Base-by-base conservation (phyloP, 169 alveolate genomes). In the Plasmodium gonderi region DNA sequence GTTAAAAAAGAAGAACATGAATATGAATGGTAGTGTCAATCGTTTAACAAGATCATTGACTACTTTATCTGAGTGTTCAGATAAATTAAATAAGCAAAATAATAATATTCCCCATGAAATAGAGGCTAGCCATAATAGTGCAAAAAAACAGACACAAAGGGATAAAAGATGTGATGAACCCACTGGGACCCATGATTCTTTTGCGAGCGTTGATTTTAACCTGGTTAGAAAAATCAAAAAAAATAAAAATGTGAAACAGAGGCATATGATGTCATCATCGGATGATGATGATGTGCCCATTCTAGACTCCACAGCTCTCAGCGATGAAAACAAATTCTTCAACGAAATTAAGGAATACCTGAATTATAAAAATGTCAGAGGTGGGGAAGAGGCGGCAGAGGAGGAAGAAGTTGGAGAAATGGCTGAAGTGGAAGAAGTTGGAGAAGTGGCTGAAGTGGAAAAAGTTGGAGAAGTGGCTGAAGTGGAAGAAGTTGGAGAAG, bases 301-400 rank as follows among this genome's bases (percentile, higher is more conserved):
- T 12, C 49, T 82, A 20, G 92, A 82, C 44, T 14, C 92, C 5
- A 69, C 51, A 36, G 60, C 23, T 12, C 36, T 33, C 17, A 67
- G 60, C 60, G 82, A 82, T 36, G 81, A 72, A 51, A 67, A 31
- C 12, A 82, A 82, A 82, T 82, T 69, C 12, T 82, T 82, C 14
- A 51, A 44, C 64, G 92, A 82, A 33, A 82, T 82, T 45, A 82
- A 82, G 74, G 92, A 29, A 49, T 82, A 82, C 60, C 49, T 82
- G 14, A 42, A 69, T 33, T 42, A 69, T 33, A 82, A 47, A 75
- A 69, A n/a, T n/a, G n/a, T n/a, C n/a, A n/a, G n/a, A n/a, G n/a
- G 9, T 60, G 38, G 38, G 64, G 42, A 47, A 54, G 82, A 75
- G n/a, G 38, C 20, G 45, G 29, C 1, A 75, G 64, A 42, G 29